These are phyloP conservation scores for Acanthamoeba healyi DNA, from an alignment of 208 protist genomes.

Conservation along the genomic window DNA sequence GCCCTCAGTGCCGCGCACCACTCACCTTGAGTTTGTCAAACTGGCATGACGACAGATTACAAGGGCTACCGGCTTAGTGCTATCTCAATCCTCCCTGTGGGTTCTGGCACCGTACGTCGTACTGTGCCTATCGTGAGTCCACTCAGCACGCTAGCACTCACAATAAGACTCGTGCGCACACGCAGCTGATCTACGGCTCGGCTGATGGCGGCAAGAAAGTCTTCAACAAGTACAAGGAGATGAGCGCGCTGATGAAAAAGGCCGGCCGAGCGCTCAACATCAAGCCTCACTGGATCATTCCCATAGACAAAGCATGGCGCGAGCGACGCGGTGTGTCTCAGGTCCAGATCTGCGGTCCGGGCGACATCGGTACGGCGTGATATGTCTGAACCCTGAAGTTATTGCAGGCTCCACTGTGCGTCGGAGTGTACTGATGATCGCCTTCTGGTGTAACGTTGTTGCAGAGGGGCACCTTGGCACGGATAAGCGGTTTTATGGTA, in stretches of 20 bases:
- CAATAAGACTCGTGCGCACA: too few species aligned
- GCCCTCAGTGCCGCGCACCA: too few species aligned
- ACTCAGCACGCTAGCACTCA: too few species aligned
- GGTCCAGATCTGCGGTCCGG: slow-evolving; percentile 36
- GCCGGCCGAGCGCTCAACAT: slow-evolving; percentile 38
- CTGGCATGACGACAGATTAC: background rate
- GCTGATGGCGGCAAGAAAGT: background rate
- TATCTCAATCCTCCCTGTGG: slow-evolving; percentile 28
- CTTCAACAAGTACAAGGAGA: slow-evolving; percentile 10
- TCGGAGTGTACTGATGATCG: background rate
- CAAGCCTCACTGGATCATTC: slow-evolving; percentile 6
- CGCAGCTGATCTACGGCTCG: slow-evolving; percentile 58
- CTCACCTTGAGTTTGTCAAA: background rate
- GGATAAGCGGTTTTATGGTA: slow-evolving; percentile 46
- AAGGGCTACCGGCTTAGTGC: slow-evolving; percentile 61
- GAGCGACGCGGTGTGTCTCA: background rate
- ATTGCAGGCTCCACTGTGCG: too few species aligned
- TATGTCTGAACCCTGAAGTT: too few species aligned
- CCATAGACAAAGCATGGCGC: background rate
- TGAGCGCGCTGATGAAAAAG: slow-evolving; percentile 60
- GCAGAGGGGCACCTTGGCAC: slow-evolving; percentile 60
- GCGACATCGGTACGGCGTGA: slow-evolving; percentile 26
- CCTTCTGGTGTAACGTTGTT: background rate
- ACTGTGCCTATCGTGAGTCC: too few species aligned
- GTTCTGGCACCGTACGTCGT: background rate